A percentile compares a stretch with the other conserved stretches of the same genome.
phyloP scores from a whole-genome alignment of 768 basidiomycete genomes.

The Boletus sensibilis region DNA sequence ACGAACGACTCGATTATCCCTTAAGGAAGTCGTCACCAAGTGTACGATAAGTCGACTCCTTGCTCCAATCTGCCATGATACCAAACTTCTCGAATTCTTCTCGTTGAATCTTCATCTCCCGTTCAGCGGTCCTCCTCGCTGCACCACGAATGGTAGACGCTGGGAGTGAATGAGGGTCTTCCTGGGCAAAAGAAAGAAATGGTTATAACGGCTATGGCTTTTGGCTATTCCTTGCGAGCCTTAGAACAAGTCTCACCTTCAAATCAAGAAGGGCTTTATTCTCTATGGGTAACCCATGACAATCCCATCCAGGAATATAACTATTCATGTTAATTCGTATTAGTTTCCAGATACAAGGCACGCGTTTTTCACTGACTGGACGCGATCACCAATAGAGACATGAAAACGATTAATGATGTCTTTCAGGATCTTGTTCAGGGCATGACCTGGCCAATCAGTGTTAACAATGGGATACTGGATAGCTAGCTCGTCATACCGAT shows the following conservation, averaged over 20 bases:
- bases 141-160: slow-evolving; percentile 63
- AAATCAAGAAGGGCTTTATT: slow-evolving; percentile 85
- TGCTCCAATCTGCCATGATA: slow-evolving; percentile 90
- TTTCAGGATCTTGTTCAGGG: slow-evolving; percentile 93
- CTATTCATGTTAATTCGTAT: slow-evolving; percentile 40
- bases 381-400: slow-evolving; percentile 68
- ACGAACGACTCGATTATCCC: background rate
- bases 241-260: slow-evolving; percentile 44
- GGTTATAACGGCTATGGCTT: background rate
- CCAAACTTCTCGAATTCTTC: slow-evolving; percentile 78
- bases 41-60: slow-evolving; percentile 75
- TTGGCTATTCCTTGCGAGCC: background rate
- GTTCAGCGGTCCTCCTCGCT: slow-evolving; percentile 69
- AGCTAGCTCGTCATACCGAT: slow-evolving; percentile 59
- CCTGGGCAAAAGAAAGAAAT: slow-evolving; percentile 33
- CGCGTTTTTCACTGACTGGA: slow-evolving; percentile 61
- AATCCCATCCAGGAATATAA: slow-evolving; percentile 96
- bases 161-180: slow-evolving; percentile 55
- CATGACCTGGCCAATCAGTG: slow-evolving; percentile 63
- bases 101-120: slow-evolving; percentile 74
- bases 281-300: slow-evolving; percentile 96
- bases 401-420: slow-evolving; percentile 93
- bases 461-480: background rate
- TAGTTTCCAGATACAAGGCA: background rate
- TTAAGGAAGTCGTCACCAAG: slow-evolving; percentile 52